phyloP scores from a whole-genome alignment of 2,329 filamentous ascomycete genomes.

The Epichloe sibirici region DNA sequence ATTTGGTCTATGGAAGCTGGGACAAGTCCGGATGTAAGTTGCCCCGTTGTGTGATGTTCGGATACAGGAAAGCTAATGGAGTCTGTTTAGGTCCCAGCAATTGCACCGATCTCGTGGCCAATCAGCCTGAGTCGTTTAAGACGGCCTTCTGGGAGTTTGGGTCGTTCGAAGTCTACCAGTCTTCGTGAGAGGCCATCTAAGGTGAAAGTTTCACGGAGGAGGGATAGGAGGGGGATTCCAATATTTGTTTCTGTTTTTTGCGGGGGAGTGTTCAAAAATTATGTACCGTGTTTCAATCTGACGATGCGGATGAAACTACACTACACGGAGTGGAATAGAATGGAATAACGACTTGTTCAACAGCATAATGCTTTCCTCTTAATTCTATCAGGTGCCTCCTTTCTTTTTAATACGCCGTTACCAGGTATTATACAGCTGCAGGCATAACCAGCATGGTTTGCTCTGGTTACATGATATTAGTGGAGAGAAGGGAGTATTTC shows the following conservation, averaged over 20 bases:
- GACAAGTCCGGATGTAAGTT: constrained; percentile 31
- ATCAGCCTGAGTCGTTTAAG: constrained; percentile 40
- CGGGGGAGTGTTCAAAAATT: too few relatives aligned
- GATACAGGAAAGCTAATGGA: not conserved
- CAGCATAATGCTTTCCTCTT: not conserved
- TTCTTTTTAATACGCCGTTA: not conserved
- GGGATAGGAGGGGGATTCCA: too few relatives aligned
- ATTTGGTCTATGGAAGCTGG: constrained; percentile 37
- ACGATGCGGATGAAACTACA: too few relatives aligned
- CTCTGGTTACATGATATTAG: not conserved
- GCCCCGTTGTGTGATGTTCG: not conserved
- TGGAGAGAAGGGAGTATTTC: not conserved
- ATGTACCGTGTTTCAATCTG: too few relatives aligned
- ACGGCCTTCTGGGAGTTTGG: constrained; percentile 56
- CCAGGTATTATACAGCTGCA: not conserved
- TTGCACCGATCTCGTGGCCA: constrained; percentile 45
- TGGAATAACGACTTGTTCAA: too few relatives aligned
- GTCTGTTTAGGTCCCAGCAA: constrained; percentile 34
- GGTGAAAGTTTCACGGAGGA: too few relatives aligned
- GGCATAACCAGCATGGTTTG: not conserved
- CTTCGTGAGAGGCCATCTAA: not conserved
- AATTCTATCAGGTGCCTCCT: not conserved
- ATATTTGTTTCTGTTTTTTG: too few relatives aligned
- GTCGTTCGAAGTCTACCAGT: constrained; percentile 43
- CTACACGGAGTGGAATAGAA: too few relatives aligned